Percentiles rank a stretch among this genome's conserved stretches.
Evolutionary conservation across 148 eudicot genomes (phyloP).

Genomic region (Chenopodium berlandieri): DNA sequence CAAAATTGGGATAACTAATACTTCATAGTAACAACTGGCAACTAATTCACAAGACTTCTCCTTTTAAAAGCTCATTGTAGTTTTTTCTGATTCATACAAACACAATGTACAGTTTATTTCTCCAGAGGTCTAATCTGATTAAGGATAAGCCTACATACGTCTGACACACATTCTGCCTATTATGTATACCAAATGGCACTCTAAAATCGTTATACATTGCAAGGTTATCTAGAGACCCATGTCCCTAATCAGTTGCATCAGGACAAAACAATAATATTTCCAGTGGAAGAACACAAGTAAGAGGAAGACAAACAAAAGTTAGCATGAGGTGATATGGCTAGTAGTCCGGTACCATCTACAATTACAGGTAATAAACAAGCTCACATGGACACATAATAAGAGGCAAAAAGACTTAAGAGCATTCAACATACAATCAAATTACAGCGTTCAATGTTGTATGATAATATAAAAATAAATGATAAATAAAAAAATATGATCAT

Average conservation of each 20-base stretch:
- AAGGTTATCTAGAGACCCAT: background rate
- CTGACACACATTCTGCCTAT: background rate
- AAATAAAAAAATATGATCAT: slow-evolving; percentile 18
- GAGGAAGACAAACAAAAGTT: background rate
- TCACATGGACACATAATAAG: background rate
- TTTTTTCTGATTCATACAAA: background rate
- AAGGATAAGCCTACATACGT: background rate
- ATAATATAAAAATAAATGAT: background rate
- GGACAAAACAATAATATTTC: background rate
- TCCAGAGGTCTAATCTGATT: background rate
- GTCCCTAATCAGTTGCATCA: background rate
- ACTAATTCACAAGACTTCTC: background rate
- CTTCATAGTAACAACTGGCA: background rate
- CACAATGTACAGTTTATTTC: background rate
- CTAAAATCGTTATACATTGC: background rate
- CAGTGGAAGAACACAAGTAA: background rate
- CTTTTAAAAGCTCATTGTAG: background rate
- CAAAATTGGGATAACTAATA: background rate
- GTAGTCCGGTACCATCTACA: background rate
- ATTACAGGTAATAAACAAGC: background rate
- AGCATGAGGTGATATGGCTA: background rate
- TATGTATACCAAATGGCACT: background rate
- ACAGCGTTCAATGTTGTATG: background rate
- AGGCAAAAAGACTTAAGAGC: background rate
- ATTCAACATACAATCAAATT: background rate